phyloP scores from a whole-genome alignment of 1,284 basidiomycete species.

The Heterobasidion occidentale region DNA sequence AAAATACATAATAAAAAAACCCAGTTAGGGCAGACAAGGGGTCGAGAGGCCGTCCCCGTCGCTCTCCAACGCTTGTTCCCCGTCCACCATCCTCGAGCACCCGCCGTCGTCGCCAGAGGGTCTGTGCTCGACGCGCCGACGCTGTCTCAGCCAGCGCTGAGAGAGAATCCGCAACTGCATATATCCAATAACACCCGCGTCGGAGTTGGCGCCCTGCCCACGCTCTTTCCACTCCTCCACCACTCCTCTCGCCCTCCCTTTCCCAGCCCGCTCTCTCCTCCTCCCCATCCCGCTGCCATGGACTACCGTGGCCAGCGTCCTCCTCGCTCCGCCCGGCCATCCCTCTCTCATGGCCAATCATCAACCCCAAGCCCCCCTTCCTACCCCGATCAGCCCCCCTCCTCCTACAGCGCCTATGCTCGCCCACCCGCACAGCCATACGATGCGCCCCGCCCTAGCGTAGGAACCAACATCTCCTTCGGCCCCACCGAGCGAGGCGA shows the following conservation, averaged over 20 bases:
- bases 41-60: too few relatives aligned
- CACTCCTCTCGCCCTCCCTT: not conserved
- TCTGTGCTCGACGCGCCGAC: too few relatives aligned
- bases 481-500: constrained; percentile 61
- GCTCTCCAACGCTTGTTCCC: too few relatives aligned
- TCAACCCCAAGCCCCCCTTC: constrained; percentile 18
- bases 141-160: too few relatives aligned
- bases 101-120: too few relatives aligned
- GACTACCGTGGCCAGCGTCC: constrained; percentile 30
- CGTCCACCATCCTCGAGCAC: too few relatives aligned
- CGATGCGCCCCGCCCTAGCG: constrained; percentile 24
- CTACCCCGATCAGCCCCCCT: constrained; percentile 20
- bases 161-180: too few relatives aligned
- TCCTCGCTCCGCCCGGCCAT: constrained; percentile 29
- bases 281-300: constrained; percentile 14
- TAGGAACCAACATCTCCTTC: constrained; percentile 50
- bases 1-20: too few relatives aligned
- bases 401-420: constrained; percentile 17
- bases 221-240: not conserved
- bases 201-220: not conserved
- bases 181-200: not conserved
- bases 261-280: not conserved
- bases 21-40: not conserved
- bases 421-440: constrained; percentile 16
- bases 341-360: constrained; percentile 16